Evolutionary conservation across 2,329 filamentous ascomycete species (phyloP).

Genomic region (Colletotrichum sp.): DNA sequence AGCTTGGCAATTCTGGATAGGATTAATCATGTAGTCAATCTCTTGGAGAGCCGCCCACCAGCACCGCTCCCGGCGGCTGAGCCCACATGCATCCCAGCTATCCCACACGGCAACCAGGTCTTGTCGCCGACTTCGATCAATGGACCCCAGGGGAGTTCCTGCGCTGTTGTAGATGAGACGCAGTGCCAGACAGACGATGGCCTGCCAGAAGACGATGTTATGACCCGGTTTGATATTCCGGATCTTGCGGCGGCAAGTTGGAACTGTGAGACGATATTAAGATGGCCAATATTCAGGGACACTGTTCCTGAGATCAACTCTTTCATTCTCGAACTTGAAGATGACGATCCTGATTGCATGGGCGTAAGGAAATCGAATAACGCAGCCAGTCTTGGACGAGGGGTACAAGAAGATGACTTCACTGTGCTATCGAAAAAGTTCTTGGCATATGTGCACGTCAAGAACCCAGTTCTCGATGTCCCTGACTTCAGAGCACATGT

Average conservation of each 20-base stretch:
- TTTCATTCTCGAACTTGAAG: slow-evolving; percentile 19
- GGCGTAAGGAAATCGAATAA: neutral
- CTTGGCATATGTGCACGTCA: slow-evolving; percentile 34
- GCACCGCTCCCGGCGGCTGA: neutral
- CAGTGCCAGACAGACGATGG: neutral
- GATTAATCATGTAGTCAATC: slow-evolving; percentile 28
- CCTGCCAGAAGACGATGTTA: neutral
- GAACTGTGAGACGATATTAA: slow-evolving; percentile 29
- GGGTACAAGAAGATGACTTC: slow-evolving; percentile 32
- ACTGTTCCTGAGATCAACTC: slow-evolving; percentile 24
- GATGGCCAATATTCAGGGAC: slow-evolving; percentile 32
- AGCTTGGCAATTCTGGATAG: slow-evolving; percentile 37
- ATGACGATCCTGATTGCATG: slow-evolving; percentile 15
- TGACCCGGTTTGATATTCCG: slow-evolving; percentile 14
- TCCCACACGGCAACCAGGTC: neutral
- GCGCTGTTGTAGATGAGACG: neutral
- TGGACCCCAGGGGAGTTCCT: neutral
- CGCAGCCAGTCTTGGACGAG: slow-evolving; percentile 15
- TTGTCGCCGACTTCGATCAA: neutral
- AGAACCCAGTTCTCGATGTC: slow-evolving; percentile 35
- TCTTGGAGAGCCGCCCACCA: slow-evolving; percentile 20
- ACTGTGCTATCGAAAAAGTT: slow-evolving; percentile 29
- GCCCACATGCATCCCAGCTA: neutral
- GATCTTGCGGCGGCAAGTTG: slow-evolving; percentile 17
- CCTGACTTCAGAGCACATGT: slow-evolving; percentile 22